Conservation (phyloP, 345 rosid species). For the Durio zibethinus region DNA sequence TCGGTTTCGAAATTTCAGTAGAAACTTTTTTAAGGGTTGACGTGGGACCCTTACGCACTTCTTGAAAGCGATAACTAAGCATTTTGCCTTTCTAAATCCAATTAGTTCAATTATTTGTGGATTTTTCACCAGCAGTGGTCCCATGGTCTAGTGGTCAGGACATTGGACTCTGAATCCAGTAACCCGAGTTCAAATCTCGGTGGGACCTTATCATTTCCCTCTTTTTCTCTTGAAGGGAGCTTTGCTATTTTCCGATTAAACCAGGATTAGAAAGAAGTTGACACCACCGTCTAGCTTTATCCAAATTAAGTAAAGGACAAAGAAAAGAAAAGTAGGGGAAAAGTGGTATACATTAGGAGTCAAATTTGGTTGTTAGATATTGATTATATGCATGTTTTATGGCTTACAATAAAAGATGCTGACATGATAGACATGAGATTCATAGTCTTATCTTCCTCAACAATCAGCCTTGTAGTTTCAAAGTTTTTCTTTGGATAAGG, state of each 20-base stretch:
- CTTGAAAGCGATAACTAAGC: no score
- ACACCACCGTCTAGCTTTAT: background rate
- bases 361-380: background rate
- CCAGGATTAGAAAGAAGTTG: background rate
- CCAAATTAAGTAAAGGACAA: no score
- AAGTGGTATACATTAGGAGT: background rate
- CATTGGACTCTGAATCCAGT: slow-evolving; percentile 95
- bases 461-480: background rate
- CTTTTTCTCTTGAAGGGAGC: no score
- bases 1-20: no score
- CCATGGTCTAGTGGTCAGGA: slow-evolving; percentile 92
- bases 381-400: background rate
- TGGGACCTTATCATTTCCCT: slow-evolving; percentile 70
- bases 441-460: background rate
- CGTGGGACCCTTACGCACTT: no score
- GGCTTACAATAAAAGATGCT: background rate
- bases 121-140: no score
- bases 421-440: background rate
- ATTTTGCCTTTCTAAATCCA: no score
- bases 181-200: slow-evolving; percentile 99
- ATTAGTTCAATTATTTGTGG: no score
- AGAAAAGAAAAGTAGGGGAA: no score
- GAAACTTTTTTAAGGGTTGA: no score
- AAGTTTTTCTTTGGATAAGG: background rate
- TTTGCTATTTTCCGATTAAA: no score